phyloP scores from a whole-genome alignment of 257 asterid species.

The Eustoma russellianum region DNA sequence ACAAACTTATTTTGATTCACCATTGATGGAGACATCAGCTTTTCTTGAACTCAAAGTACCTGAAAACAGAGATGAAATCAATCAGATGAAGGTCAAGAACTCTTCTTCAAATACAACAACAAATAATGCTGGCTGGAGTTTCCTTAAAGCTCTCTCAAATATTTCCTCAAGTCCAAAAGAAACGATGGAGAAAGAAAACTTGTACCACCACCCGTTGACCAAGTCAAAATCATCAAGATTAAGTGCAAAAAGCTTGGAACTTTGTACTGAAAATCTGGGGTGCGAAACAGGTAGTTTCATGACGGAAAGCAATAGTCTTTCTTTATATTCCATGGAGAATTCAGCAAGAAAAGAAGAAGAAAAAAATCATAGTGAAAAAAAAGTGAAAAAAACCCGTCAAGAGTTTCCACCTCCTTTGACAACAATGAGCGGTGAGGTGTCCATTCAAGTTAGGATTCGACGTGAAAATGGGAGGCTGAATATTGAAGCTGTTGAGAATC shows the following conservation, averaged over 20 bases:
- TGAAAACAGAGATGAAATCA: slow-evolving; percentile 5
- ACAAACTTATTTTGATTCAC: slow-evolving; percentile 33
- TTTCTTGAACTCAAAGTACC: slow-evolving; percentile 33
- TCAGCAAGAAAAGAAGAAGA: neutral
- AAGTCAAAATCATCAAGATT: slow-evolving; percentile 26
- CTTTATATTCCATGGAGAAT: slow-evolving; percentile 9
- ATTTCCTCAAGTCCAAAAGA: slow-evolving; percentile 9
- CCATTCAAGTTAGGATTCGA: slow-evolving; percentile 47
- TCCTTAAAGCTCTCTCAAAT: slow-evolving; percentile 23
- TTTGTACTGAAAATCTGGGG: slow-evolving; percentile 80
- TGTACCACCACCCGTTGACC: slow-evolving; percentile 24
- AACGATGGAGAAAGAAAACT: slow-evolving; percentile 11
- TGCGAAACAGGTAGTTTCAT: slow-evolving; percentile 67
- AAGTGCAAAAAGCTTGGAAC: slow-evolving; percentile 43
- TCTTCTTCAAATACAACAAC: neutral
- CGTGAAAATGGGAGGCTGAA: slow-evolving; percentile 61
- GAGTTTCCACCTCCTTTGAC: slow-evolving; percentile 88
- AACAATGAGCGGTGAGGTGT: slow-evolving; percentile 45
- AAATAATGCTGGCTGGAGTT: slow-evolving; percentile 33
- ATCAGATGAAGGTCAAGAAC: neutral
- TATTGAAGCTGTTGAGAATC: slow-evolving; percentile 56
- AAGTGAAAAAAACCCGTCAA: slow-evolving; percentile 9
- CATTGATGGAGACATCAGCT: slow-evolving; percentile 38
- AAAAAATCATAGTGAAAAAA: neutral
- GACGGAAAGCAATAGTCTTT: slow-evolving; percentile 34